Evolutionary conservation across 192 early-diverging fungal species (phyloP).

Genomic region (Backusella psychrophila): DNA sequence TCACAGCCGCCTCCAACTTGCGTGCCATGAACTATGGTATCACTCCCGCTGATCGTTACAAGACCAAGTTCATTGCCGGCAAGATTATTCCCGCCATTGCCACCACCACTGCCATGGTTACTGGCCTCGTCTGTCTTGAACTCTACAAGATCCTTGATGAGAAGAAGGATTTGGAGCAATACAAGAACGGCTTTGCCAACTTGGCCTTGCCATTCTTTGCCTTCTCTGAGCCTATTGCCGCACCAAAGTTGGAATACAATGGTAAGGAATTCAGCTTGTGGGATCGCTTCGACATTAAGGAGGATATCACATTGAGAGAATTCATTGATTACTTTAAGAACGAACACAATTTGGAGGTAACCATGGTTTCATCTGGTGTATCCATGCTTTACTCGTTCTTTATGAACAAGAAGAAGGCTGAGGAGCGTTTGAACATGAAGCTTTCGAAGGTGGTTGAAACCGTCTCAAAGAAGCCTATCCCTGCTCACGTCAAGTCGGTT

Average conservation of each 20-base stretch:
- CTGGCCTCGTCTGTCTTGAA: slow-evolving; percentile 97
- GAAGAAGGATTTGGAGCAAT: slow-evolving; percentile 85
- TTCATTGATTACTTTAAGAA: slow-evolving; percentile 83
- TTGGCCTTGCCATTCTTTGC: slow-evolving; percentile 98
- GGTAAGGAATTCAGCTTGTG: slow-evolving; percentile 87
- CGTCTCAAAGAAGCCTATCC: slow-evolving; percentile 86
- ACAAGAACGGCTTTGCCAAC: slow-evolving; percentile 99
- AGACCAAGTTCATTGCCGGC: slow-evolving; percentile 88
- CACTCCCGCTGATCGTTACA: slow-evolving; percentile 68
- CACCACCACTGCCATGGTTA: slow-evolving; percentile 94
- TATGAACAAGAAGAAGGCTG: slow-evolving; percentile 81
- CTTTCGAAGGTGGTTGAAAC: slow-evolving; percentile 78
- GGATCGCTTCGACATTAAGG: slow-evolving; percentile 90
- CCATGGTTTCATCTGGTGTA: slow-evolving; percentile 90
- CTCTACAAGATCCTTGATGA: slow-evolving; percentile 90
- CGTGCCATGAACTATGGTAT: slow-evolving; percentile 84
- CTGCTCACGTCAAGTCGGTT: slow-evolving; percentile 78
- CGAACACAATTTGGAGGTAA: slow-evolving; percentile 83
- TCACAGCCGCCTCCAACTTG: slow-evolving; percentile 96
- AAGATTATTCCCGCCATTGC: slow-evolving; percentile 93
- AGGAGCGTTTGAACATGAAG: slow-evolving; percentile 77
- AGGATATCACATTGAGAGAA: slow-evolving; percentile 86
- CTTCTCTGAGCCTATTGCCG: slow-evolving; percentile 97
- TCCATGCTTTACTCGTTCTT: slow-evolving; percentile 94
- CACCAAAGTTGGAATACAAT: slow-evolving; percentile 85